Evolutionary conservation across 192 early-diverging fungal species (phyloP).

Genomic region (Backusella mclennaniae): DNA sequence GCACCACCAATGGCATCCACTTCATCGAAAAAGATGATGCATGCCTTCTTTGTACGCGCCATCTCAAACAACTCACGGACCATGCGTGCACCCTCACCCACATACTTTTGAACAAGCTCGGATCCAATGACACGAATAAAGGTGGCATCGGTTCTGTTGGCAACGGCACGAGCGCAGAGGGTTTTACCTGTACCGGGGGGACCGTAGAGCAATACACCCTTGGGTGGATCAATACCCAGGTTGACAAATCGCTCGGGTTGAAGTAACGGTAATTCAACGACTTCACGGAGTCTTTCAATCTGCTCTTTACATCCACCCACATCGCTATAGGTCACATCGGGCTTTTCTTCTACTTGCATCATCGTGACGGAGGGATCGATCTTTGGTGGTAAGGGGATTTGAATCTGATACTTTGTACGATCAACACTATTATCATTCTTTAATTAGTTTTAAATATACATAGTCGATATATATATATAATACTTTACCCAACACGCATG

Average conservation of each 20-base stretch:
- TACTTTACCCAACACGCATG: conserved; percentile 90
- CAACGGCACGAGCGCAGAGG: conserved; percentile 95
- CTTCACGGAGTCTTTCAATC: conserved; percentile 98
- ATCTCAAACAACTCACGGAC: conserved; percentile 99
- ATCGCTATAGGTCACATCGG: conserved; percentile 99
- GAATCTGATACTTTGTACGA: conserved; percentile 98
- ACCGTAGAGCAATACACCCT: conserved; percentile 97
- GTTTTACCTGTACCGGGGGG: conserved; percentile 98
- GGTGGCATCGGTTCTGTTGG: conserved; percentile 98
- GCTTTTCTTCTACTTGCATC: conserved; percentile 99
- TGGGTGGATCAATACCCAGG: conserved; percentile 98
- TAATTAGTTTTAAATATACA: background rate
- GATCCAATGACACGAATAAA: conserved; percentile 99
- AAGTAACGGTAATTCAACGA: conserved; percentile 95
- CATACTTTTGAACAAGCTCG: conserved; percentile 98
- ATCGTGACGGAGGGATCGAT: conserved; percentile 98
- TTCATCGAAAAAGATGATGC: conserved; percentile 99
- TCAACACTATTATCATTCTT: conserved; percentile 68
- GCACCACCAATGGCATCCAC: conserved; percentile 99
- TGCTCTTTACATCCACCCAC: conserved; percentile 99
- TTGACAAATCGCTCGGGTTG: conserved; percentile 96
- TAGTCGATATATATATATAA: background rate
- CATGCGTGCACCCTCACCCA: conserved; percentile 99
- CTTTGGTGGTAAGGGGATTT: conserved; percentile 97
- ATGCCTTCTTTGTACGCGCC: conserved; percentile 99